Conservation (phyloP, 2,329 filamentous ascomycete genomes). For the Fusarium caatingaense region DNA sequence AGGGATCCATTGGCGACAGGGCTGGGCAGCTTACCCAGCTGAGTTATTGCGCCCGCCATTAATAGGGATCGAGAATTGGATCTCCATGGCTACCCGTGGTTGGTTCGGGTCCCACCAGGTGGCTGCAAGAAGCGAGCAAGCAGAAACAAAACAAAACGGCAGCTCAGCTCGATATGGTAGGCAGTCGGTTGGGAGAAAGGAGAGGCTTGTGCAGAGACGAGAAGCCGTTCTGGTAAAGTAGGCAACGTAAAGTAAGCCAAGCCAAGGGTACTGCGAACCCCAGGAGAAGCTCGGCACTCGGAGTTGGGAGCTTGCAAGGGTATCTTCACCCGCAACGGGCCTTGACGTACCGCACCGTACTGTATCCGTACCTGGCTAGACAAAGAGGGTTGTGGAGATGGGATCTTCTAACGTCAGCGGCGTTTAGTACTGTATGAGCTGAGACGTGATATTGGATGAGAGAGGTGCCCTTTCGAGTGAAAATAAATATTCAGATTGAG, state of each 20-base stretch:
- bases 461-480: not conserved
- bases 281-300: conserved; percentile 29
- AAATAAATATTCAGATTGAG: not conserved
- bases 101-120: conserved; percentile 16
- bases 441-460: not conserved
- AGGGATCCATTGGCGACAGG: conserved; percentile 17
- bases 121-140: not conserved
- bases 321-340: conserved; percentile 7
- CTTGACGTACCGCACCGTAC: not conserved
- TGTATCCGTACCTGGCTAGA: conserved; percentile 15
- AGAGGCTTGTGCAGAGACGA: conserved; percentile 32
- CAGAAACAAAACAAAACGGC: not conserved
- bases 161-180: conserved; percentile 12
- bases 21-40: conserved; percentile 42
- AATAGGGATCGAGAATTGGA: conserved; percentile 53
- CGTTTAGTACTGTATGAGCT: conserved; percentile 10
- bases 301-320: conserved; percentile 20
- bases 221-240: conserved; percentile 26
- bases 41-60: conserved; percentile 34
- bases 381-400: conserved; percentile 12
- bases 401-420: conserved; percentile 33
- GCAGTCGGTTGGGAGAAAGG: conserved; percentile 16
- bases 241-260: not conserved
- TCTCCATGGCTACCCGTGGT: conserved; percentile 48
- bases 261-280: conserved; percentile 3